phyloP scores from a whole-genome alignment of 257 asterid species.

The Solanum ahanhuiri region DNA sequence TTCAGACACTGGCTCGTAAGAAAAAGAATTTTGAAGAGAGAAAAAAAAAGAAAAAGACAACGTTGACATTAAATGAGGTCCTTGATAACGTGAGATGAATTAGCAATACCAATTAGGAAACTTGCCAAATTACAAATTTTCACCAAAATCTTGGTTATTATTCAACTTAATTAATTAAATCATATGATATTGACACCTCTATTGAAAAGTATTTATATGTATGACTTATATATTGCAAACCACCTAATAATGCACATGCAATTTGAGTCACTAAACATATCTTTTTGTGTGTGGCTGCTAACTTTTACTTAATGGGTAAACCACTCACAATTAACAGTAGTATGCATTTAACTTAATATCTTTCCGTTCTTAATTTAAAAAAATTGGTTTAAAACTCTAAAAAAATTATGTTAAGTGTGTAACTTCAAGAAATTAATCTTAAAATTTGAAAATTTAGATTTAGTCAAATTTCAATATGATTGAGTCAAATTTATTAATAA shows the following conservation, averaged over 20 bases:
- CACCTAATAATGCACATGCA: neutral
- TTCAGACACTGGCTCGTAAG: too few relatives aligned
- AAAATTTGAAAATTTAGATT: neutral
- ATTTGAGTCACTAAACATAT: neutral
- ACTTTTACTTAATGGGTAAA: neutral
- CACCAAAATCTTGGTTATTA: neutral
- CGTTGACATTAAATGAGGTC: neutral
- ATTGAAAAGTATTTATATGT: neutral
- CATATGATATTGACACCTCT: neutral
- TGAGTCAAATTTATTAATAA: neutral
- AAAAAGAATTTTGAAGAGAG: neutral
- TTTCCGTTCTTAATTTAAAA: neutral
- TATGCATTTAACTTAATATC: neutral
- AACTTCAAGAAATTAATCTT: too few relatives aligned
- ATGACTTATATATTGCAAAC: neutral
- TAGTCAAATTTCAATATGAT: too few relatives aligned
- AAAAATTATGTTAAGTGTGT: neutral
- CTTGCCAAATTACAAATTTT: neutral
- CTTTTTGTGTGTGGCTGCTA: neutral
- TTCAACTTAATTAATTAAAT: neutral
- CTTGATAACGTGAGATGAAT: neutral
- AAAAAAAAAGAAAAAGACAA: neutral
- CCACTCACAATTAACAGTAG: neutral
- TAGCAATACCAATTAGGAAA: neutral
- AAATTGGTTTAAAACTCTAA: accelerated